Base-by-base conservation (phyloP, 176 grass and related monocot species). In the Juncus inflexus region DNA sequence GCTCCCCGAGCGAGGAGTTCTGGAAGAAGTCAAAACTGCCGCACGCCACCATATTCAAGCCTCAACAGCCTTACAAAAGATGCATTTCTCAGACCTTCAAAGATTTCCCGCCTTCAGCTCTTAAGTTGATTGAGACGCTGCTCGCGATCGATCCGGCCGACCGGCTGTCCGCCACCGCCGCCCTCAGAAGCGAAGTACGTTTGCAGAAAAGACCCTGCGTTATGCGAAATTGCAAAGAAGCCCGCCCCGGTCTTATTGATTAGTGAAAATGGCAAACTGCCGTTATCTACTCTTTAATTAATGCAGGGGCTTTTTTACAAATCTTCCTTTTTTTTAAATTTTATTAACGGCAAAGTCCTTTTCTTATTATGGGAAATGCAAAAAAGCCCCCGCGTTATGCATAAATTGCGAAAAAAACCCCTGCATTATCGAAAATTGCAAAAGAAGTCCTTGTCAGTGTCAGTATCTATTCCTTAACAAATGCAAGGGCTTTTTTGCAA, bases 41-140 rank as follows among this genome's bases (percentile, higher is more conserved):
- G 41, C 87, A 90, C 62, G 83, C 83, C 14, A 90, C 87, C 1
- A 90, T 90, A 78, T 90, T 90, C 80, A 90, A 90, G 69, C 87
- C 87, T 59, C 87, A 90, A 57, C 87, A 90, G 37, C 87, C 87
- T 50, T 90, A 90, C 78, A 90, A 78, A 69, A 79, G 83, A 69
- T 62, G 80, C 60, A 81, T 90, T 78, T 59, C 69, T 19, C 79
- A 90, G 50, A 90, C 80, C 14, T 90, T 86, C 57, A 86, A 90
- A 82, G 80, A 86, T 60, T 86, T 90, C 72, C 87, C 87, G 12
- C 80, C 81, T 38, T 86, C 87, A 60, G 83, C 87, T 67, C 45
- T 90, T 62, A 76, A 76, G 40, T 86, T 90, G 69, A 86, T 86
- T 50, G 87, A 90, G 74, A 90, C 67, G 71, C 65, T 90, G 37